phyloP scores from a whole-genome alignment of 208 protist genomes.

The Leishmania tarentolae region DNA sequence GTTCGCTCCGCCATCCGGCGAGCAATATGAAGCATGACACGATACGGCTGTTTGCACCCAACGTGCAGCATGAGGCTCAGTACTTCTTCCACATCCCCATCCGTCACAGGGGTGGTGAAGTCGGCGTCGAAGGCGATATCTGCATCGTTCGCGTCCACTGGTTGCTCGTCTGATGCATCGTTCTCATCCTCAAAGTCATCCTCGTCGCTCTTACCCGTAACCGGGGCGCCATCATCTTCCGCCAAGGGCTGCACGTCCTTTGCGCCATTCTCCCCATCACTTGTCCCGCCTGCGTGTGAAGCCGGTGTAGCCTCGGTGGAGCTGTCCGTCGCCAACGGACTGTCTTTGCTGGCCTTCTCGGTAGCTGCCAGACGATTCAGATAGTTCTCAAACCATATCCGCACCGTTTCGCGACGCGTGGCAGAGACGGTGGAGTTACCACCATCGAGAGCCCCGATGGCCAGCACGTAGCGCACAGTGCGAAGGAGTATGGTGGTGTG shows the following conservation, averaged over 20 bases:
- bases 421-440: not conserved
- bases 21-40: not conserved
- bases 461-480: slow-evolving; percentile 23
- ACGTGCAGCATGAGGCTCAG: slow-evolving; percentile 27
- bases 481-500: slow-evolving; percentile 22
- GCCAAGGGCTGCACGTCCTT: not conserved
- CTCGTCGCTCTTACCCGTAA: not conserved
- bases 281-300: not conserved
- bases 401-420: slow-evolving; percentile 14
- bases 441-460: not conserved
- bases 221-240: not conserved
- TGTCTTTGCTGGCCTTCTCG: not conserved
- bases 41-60: slow-evolving; percentile 26
- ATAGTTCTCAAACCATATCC: slow-evolving; percentile 26
- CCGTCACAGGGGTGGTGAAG: slow-evolving; percentile 15
- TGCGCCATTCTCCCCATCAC: not conserved
- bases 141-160: not conserved
- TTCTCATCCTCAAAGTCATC: slow-evolving; percentile 1
- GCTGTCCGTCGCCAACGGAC: not conserved
- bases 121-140: not conserved
- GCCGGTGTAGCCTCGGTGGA: not conserved
- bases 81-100: slow-evolving; percentile 38
- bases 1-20: slow-evolving; percentile 6
- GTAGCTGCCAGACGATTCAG: slow-evolving; percentile 6
- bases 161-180: not conserved